Conservation (phyloP, 2,329 filamentous ascomycete genomes). For the Xylariaceae sp. region DNA sequence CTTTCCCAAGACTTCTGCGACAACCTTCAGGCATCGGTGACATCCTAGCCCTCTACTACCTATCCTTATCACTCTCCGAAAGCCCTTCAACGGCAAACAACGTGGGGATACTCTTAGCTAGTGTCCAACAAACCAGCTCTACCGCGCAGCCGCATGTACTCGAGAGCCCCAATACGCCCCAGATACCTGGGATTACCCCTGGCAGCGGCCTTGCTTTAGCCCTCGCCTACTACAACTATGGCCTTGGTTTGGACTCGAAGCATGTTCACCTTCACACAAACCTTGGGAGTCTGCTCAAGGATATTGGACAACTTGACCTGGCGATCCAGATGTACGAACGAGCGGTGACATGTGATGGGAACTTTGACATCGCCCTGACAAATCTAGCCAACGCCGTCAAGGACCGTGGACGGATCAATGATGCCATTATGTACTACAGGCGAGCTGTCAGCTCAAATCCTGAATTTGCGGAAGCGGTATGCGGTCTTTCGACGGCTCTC, state of each 20-base stretch:
- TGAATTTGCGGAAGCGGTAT: slow-evolving; percentile 95
- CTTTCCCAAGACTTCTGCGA: slow-evolving; percentile 56
- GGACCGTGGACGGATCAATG: slow-evolving; percentile 87
- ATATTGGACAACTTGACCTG: slow-evolving; percentile 88
- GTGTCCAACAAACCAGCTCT: slow-evolving; percentile 73
- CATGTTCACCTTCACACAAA: slow-evolving; percentile 98
- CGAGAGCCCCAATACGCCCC: slow-evolving; percentile 41
- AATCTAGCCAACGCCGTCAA: slow-evolving; percentile 98
- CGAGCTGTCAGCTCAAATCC: slow-evolving; percentile 90
- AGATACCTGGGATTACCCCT: slow-evolving; percentile 76
- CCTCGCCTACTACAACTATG: slow-evolving; percentile 93
- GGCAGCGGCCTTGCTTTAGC: slow-evolving; percentile 89
- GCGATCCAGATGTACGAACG: slow-evolving; percentile 98
- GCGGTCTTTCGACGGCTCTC: slow-evolving; percentile 88
- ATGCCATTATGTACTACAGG: slow-evolving; percentile 90
- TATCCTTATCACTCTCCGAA: slow-evolving; percentile 90
- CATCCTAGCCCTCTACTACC: slow-evolving; percentile 91
- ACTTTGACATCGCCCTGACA: slow-evolving; percentile 94
- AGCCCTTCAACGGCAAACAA: slow-evolving; percentile 98
- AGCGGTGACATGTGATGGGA: slow-evolving; percentile 88
- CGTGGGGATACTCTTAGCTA: slow-evolving; percentile 93
- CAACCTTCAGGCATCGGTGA: slow-evolving; percentile 81
- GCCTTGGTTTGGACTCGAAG: slow-evolving; percentile 78
- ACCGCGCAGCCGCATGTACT: slow-evolving; percentile 36
- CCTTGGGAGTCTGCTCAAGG: slow-evolving; percentile 90